Evolutionary conservation across 2,329 filamentous ascomycete genomes (phyloP).

Genomic region (Phialocephala subalpina): DNA sequence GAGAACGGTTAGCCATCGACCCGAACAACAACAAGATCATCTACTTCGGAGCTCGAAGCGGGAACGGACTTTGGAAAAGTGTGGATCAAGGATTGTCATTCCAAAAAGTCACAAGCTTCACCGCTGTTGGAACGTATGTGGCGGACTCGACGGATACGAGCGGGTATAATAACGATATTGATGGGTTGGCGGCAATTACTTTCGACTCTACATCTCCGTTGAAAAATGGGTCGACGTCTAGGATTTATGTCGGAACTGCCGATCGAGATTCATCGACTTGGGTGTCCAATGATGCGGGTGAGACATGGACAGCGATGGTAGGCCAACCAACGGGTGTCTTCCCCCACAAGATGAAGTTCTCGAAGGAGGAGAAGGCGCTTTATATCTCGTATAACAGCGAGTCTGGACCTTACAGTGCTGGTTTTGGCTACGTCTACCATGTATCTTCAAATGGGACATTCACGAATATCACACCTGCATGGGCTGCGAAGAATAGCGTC

Average conservation of each 20-base stretch:
- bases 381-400: constrained; percentile 65
- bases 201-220: constrained; percentile 35
- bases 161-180: constrained; percentile 29
- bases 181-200: constrained; percentile 33
- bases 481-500: constrained; percentile 29
- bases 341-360: constrained; percentile 37
- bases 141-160: constrained; percentile 20
- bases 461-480: constrained; percentile 63
- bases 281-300: constrained; percentile 34
- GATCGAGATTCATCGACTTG: constrained; percentile 26
- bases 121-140: constrained; percentile 30
- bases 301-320: constrained; percentile 30
- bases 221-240: constrained; percentile 29
- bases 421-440: constrained; percentile 58
- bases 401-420: constrained; percentile 64
- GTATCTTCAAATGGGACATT: constrained; percentile 58
- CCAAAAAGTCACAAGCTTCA: constrained; percentile 59
- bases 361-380: constrained; percentile 55
- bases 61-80: constrained; percentile 66
- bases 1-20: constrained; percentile 65
- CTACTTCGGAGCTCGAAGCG: constrained; percentile 66
- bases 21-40: constrained; percentile 63
- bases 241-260: constrained; percentile 36
- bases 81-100: constrained; percentile 62
- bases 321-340: constrained; percentile 35